Percentiles rank a stretch among this genome's conserved stretches.
These are phyloP conservation scores for Leccinum obscurum DNA, from an alignment of 768 basidiomycete genomes.

Conservation along the genomic window DNA sequence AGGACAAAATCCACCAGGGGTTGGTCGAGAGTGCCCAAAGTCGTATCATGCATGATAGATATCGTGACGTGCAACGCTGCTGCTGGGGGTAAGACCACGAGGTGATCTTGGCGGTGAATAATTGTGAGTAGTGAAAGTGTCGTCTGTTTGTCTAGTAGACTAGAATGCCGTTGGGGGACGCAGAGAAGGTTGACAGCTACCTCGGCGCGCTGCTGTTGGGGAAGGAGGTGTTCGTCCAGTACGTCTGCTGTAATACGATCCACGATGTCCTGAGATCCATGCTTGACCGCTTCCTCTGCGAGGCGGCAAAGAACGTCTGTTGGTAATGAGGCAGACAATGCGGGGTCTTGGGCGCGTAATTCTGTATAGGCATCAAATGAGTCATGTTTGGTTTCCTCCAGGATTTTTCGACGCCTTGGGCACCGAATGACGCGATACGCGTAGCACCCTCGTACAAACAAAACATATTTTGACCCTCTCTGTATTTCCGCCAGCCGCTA, in stretches of 20 bases:
- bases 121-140: conserved; percentile 25
- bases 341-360: conserved; percentile 28
- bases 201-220: conserved; percentile 20
- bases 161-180: conserved; percentile 19
- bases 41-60: conserved; percentile 22
- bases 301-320: conserved; percentile 29
- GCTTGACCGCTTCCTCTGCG: conserved; percentile 31
- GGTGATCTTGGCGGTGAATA: conserved; percentile 16
- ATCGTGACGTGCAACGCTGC: conserved; percentile 22
- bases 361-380: conserved; percentile 31
- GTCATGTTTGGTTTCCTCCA: conserved; percentile 19
- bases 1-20: conserved; percentile 29
- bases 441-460: too few species aligned
- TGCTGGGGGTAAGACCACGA: conserved; percentile 9
- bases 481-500: too few species aligned
- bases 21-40: conserved; percentile 18
- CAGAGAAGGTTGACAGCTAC: conserved; percentile 30
- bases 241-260: conserved; percentile 43
- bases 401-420: too few species aligned
- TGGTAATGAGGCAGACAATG: conserved; percentile 25
- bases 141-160: conserved; percentile 24
- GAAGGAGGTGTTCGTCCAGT: conserved; percentile 31
- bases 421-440: too few species aligned
- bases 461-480: too few species aligned
- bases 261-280: conserved; percentile 35